These are phyloP conservation scores for Erigeron canadensis DNA, from an alignment of 129 eudicot species.

Conservation along the genomic window DNA sequence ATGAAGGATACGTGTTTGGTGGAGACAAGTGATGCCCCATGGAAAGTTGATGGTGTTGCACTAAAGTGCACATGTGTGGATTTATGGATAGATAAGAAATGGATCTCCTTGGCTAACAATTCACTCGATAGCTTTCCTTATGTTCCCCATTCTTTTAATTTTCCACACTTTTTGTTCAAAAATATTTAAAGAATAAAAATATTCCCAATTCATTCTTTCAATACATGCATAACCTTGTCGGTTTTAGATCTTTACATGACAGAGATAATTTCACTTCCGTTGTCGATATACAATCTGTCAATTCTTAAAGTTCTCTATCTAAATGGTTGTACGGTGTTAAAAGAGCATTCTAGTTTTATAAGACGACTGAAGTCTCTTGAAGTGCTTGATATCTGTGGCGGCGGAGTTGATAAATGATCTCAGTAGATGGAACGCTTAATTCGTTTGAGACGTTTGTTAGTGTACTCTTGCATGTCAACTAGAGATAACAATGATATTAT, in stretches of 20 bases:
- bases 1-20: background rate
- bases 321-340: background rate
- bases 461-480: background rate
- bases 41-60: background rate
- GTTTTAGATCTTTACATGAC: background rate
- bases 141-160: background rate
- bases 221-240: background rate
- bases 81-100: constrained; percentile 15
- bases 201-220: background rate
- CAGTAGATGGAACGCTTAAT: background rate
- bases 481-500: background rate
- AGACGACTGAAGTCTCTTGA: background rate
- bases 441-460: background rate
- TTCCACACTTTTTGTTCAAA: background rate
- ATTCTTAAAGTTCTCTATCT: background rate
- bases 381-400: background rate
- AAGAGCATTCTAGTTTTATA: background rate
- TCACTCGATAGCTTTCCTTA: background rate
- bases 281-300: background rate
- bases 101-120: background rate
- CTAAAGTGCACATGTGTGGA: constrained; percentile 26
- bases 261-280: background rate
- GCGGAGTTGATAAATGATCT: background rate
- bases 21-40: background rate
- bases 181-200: background rate